These are phyloP conservation scores for Nyssa sinensis DNA, from an alignment of 148 eudicot species.

Conservation along the genomic window DNA sequence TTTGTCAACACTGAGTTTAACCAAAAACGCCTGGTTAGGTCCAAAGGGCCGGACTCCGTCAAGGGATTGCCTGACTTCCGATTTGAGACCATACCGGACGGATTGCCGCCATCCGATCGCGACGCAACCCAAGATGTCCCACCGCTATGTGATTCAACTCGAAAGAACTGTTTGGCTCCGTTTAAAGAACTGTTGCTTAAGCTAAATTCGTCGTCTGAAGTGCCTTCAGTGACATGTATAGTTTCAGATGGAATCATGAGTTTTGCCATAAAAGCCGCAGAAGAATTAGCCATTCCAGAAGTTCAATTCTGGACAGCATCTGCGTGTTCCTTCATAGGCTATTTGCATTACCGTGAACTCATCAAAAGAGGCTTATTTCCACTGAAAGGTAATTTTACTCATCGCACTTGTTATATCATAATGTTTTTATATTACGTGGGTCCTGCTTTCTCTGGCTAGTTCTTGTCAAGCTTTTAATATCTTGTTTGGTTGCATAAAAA, in stretches of 20 bases:
- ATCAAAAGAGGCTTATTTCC: constrained; percentile 24
- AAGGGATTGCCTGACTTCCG: constrained; percentile 15
- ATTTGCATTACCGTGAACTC: constrained; percentile 22
- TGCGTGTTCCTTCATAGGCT: constrained; percentile 32
- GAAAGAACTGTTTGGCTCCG: constrained; percentile 17
- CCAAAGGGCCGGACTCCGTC: constrained; percentile 8
- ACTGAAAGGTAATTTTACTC: neutral
- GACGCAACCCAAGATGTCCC: constrained; percentile 26
- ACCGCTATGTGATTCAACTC: constrained; percentile 9
- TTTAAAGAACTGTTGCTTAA: constrained; percentile 9
- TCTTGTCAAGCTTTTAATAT: neutral
- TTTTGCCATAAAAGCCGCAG: constrained; percentile 19
- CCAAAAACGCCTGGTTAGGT: constrained; percentile 21
- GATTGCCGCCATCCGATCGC: constrained; percentile 25
- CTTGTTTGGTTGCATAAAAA: too few species aligned
- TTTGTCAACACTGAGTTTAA: constrained; percentile 37
- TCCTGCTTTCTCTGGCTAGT: neutral
- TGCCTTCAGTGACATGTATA: constrained; percentile 18
- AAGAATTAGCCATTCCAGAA: constrained; percentile 18
- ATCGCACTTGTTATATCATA: too few species aligned
- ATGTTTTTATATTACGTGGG: neutral
- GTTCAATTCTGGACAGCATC: constrained; percentile 29
- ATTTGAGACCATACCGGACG: constrained; percentile 28
- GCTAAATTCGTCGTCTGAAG: neutral
- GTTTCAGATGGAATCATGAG: constrained; percentile 26